Percentiles rank a stretch among this genome's conserved stretches.
phyloP scores from a whole-genome alignment of 768 basidiomycete genomes.

The Rhodosporidiobolus odoratus region DNA sequence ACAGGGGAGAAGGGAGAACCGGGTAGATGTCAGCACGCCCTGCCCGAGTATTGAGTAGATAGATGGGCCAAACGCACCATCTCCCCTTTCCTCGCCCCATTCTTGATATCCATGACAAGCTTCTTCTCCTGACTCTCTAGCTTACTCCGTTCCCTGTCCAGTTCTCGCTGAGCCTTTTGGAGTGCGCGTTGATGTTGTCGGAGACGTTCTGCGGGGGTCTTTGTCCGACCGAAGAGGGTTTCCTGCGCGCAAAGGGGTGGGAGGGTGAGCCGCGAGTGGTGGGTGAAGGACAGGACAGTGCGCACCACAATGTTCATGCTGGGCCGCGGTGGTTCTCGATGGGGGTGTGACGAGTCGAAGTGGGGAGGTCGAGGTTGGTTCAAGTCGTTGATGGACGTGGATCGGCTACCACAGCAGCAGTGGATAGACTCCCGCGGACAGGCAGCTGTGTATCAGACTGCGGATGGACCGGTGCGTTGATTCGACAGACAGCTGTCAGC shows the following conservation, averaged over 20 bases:
- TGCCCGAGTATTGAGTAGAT: not conserved
- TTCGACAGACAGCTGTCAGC: too few relatives aligned
- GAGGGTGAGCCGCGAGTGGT: not conserved
- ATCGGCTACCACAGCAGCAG: too few relatives aligned
- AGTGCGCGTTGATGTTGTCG: conserved; percentile 94
- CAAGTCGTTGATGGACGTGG: too few relatives aligned
- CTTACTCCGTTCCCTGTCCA: conserved; percentile 89
- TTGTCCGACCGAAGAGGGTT: conserved; percentile 84
- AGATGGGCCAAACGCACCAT: conserved; percentile 60
- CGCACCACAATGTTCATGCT: conserved; percentile 50
- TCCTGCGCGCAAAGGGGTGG: conserved; percentile 51
- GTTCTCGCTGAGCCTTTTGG: conserved; percentile 93
- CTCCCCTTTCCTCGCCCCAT: conserved; percentile 89
- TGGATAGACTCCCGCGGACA: too few relatives aligned
- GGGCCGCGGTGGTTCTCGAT: not conserved
- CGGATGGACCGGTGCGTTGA: too few relatives aligned
- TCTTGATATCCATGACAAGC: conserved; percentile 89
- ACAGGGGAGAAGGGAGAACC: too few relatives aligned
- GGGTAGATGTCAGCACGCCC: not conserved
- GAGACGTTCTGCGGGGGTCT: conserved; percentile 92
- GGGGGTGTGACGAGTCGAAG: not conserved
- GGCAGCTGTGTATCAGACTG: too few relatives aligned
- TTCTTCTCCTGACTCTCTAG: conserved; percentile 97
- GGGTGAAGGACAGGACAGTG: not conserved
- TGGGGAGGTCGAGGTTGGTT: too few relatives aligned